These are phyloP conservation scores for Xylaria sp. DNA, from an alignment of 2,329 filamentous ascomycete species.

Conservation along the genomic window DNA sequence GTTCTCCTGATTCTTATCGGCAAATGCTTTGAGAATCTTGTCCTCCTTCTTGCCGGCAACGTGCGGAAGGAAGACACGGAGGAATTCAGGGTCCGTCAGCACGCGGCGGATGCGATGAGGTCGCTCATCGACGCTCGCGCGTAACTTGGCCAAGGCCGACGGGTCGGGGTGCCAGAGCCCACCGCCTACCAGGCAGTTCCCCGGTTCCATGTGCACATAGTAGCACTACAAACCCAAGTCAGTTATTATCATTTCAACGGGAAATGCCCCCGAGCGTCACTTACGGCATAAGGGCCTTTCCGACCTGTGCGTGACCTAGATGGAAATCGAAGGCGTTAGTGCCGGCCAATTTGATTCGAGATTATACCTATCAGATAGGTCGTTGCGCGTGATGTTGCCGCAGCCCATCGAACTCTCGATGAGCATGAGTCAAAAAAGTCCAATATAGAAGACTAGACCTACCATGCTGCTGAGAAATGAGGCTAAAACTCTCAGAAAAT, in stretches of 20 bases:
- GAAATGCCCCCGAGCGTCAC: neutral
- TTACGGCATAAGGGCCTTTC: slow-evolving; percentile 78
- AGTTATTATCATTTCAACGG: neutral
- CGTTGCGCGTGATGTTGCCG: neutral
- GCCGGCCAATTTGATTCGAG: slow-evolving; percentile 30
- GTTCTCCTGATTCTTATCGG: slow-evolving; percentile 69
- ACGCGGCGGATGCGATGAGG: slow-evolving; percentile 72
- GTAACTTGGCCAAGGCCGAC: slow-evolving; percentile 67
- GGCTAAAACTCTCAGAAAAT: slow-evolving; percentile 53
- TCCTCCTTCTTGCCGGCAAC: slow-evolving; percentile 49
- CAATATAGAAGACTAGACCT: slow-evolving; percentile 17
- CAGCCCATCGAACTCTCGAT: neutral
- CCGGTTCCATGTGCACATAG: slow-evolving; percentile 82
- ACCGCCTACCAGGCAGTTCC: slow-evolving; percentile 74
- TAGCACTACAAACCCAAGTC: slow-evolving; percentile 57
- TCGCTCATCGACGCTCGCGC: slow-evolving; percentile 75
- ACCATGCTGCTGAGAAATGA: slow-evolving; percentile 84
- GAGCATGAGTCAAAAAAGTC: neutral
- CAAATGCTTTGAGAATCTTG: slow-evolving; percentile 69
- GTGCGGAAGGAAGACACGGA: slow-evolving; percentile 67
- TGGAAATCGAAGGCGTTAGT: neutral
- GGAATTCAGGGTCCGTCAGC: slow-evolving; percentile 65
- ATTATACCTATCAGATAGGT: neutral
- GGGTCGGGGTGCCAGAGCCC: slow-evolving; percentile 83
- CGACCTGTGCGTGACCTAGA: slow-evolving; percentile 79